Base-by-base conservation (phyloP, 352 stramenopile genomes). In the Pythium aquatile region DNA sequence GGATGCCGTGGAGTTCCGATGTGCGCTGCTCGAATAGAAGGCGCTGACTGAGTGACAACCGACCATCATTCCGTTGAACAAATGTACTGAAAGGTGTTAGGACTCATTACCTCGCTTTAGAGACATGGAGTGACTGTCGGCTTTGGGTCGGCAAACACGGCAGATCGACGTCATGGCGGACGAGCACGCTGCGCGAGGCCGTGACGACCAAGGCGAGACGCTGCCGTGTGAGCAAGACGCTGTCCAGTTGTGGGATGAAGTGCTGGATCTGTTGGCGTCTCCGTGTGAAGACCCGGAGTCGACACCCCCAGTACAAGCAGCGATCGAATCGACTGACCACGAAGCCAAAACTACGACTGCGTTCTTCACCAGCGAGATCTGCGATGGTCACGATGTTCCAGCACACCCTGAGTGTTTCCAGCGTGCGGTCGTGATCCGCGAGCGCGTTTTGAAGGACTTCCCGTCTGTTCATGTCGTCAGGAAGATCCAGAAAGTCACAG, bases 381-480 rank as follows among this genome's bases (percentile, higher is more conserved):
- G 72, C 24, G 68, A 81, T n/a, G 30, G 29, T 3, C 74, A 82
- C 51, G 14, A 55, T 16, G 44, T 77, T 7, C 64, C 64, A 0
- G 30, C n/a, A 13, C 74, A 82, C 32, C 72, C 74, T 0, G 74
- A 82, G 63, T 63, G 47, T 7, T 47, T 49, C 16, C 55, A 74
- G 52, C 74, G 74, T 11, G 66, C 60, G 28, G 72, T 58, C 16
- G 69, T 75, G 35, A 69, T 82, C 5, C 63, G 68, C 28, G 54
- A 73, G 20, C 69, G 74, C 14, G 55, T 82, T 7, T 20, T 59
- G 2, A 49, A 39, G 30, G 69, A 79, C 4, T 76, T 82, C 14
- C 69, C 74, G 3, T 13, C 20, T 1, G 64, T 82, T 37, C 42
- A 33, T 3, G 53, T 72, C 16, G 52, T 82, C 39, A 48, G 20